These are phyloP conservation scores for Daldinia childiae DNA, from an alignment of 495 filamentous ascomycete genomes.

Conservation along the genomic window DNA sequence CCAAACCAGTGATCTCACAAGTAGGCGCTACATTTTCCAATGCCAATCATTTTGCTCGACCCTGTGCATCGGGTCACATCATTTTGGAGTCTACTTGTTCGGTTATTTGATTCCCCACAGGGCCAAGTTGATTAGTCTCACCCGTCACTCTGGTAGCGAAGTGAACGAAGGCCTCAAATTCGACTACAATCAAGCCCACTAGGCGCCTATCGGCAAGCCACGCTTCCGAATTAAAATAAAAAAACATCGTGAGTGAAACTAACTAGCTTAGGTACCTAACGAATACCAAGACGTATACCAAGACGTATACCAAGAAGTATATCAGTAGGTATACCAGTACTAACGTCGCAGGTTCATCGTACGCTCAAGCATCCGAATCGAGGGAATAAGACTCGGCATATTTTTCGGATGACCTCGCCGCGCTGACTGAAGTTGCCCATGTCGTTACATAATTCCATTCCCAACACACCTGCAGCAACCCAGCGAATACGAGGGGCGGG, in stretches of 20 bases:
- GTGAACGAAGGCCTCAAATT: constrained; percentile 39
- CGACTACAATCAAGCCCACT: constrained; percentile 34
- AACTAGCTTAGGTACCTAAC: neutral
- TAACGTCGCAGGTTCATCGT: neutral
- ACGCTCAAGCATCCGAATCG: neutral
- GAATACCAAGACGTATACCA: neutral
- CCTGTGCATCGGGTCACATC: constrained; percentile 38
- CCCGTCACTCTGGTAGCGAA: constrained; percentile 44
- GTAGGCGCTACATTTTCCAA: constrained; percentile 28
- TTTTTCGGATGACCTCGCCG: constrained; percentile 26
- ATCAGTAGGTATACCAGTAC: neutral
- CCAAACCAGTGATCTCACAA: constrained; percentile 34
- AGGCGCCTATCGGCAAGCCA: constrained; percentile 34
- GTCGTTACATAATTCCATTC: constrained; percentile 30
- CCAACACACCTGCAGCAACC: constrained; percentile 13
- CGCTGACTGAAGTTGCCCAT: constrained; percentile 20
- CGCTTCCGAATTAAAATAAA: neutral
- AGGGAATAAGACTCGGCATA: constrained; percentile 13
- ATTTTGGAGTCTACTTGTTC: constrained; percentile 39
- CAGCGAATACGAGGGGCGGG: constrained; percentile 19
- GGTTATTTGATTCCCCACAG: constrained; percentile 42
- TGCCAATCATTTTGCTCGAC: constrained; percentile 39
- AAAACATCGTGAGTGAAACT: too few relatives aligned
- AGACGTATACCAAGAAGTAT: too few relatives aligned
- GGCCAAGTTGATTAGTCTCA: constrained; percentile 44